A percentile compares a stretch with the other conserved stretches of the same genome.
Evolutionary conservation across 129 eudicot genomes (phyloP).

Genomic region (Lonicera japonica): DNA sequence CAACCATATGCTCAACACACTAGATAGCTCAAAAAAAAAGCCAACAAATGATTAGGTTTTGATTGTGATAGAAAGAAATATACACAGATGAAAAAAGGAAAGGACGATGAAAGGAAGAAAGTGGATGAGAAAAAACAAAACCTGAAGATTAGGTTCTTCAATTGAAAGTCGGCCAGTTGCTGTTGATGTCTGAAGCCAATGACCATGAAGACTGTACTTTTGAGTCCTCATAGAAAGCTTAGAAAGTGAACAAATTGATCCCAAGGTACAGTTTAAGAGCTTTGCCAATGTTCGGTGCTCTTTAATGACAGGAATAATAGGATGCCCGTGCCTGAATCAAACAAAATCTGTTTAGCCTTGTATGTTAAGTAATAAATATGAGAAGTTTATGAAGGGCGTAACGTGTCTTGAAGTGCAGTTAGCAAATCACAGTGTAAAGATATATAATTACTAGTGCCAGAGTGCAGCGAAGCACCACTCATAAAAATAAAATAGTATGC

Average conservation of each 20-base stretch:
- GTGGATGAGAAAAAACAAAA: slow-evolving; percentile 5
- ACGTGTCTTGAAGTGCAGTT: not conserved
- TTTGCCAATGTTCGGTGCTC: slow-evolving; percentile 91
- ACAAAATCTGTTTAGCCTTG: not conserved
- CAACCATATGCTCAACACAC: slow-evolving; percentile 96
- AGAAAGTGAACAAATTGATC: slow-evolving; percentile 83
- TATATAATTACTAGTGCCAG: not conserved
- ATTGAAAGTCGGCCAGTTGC: slow-evolving; percentile 96
- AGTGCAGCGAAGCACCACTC: not conserved
- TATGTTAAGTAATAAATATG: not conserved
- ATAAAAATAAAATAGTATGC: not conserved
- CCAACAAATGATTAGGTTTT: not conserved
- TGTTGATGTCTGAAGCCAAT: slow-evolving; percentile 99
- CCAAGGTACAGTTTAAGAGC: slow-evolving; percentile 76
- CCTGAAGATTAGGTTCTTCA: slow-evolving; percentile 99
- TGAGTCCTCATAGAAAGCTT: slow-evolving; percentile 83
- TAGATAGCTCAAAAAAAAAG: slow-evolving; percentile 17
- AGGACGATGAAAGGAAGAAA: not conserved
- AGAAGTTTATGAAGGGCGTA: slow-evolving; percentile 2
- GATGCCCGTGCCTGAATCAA: slow-evolving; percentile 73
- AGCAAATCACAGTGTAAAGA: not conserved
- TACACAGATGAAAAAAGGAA: not conserved
- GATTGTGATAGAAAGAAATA: not conserved
- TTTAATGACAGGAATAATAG: slow-evolving; percentile 81
- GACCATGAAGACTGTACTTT: slow-evolving; percentile 89